These are phyloP conservation scores for Geoglossum cookeanum DNA, from an alignment of 2,329 filamentous ascomycete genomes.

Conservation along the genomic window DNA sequence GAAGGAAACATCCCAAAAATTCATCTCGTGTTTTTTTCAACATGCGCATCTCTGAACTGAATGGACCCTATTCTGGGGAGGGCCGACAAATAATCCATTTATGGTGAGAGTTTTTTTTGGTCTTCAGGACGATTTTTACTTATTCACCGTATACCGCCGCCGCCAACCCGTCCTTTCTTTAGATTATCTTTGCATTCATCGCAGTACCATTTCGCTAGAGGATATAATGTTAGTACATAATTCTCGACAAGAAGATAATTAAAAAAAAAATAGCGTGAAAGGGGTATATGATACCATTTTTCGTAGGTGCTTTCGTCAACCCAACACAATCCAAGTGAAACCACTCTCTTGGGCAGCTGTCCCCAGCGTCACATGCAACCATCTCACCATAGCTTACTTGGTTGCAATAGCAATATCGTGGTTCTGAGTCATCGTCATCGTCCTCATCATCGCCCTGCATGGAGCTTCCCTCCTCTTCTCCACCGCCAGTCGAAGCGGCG, in stretches of 20 bases:
- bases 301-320: conserved; percentile 56
- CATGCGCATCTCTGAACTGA: too few relatives aligned
- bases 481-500: background rate
- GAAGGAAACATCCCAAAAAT: too few relatives aligned
- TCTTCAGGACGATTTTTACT: background rate
- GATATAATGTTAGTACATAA: conserved; percentile 12
- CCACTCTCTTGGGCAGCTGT: conserved; percentile 53
- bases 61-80: too few relatives aligned
- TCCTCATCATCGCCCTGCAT: conserved; percentile 29
- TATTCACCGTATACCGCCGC: background rate
- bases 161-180: background rate
- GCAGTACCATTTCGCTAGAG: conserved; percentile 60
- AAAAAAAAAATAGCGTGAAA: background rate
- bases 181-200: conserved; percentile 48
- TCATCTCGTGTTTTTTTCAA: too few relatives aligned
- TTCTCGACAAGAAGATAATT: too few relatives aligned
- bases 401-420: conserved; percentile 63
- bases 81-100: too few relatives aligned
- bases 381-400: conserved; percentile 67
- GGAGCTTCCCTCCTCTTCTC: conserved; percentile 32
- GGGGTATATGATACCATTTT: conserved; percentile 43
- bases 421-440: conserved; percentile 42
- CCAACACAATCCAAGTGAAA: conserved; percentile 72
- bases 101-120: background rate
- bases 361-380: conserved; percentile 60